phyloP scores from a whole-genome alignment of 192 early-diverging fungal genomes.

The Rhizoclosmatium globosum region DNA sequence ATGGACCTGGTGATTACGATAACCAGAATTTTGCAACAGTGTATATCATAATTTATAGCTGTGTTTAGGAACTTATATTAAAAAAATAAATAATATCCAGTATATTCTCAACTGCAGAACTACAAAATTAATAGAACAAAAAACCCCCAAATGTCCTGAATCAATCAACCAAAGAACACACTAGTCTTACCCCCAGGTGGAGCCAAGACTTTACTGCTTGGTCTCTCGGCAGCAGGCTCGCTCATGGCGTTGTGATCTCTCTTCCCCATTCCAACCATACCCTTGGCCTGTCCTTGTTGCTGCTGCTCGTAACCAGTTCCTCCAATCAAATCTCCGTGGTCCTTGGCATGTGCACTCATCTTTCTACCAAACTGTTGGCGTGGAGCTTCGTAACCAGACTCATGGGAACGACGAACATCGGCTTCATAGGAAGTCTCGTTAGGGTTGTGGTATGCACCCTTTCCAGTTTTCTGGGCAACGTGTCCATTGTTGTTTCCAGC shows the following conservation, averaged over 20 bases:
- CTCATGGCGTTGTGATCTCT: constrained; percentile 50
- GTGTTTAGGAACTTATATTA: too few relatives aligned
- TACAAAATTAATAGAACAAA: too few relatives aligned
- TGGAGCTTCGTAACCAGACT: constrained; percentile 6
- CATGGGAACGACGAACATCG: constrained; percentile 10
- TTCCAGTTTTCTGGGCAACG: constrained; percentile 12
- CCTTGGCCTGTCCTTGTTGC: neutral
- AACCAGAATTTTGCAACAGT: too few relatives aligned
- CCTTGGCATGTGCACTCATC: constrained; percentile 34
- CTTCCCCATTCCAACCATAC: neutral
- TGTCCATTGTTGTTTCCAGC: neutral
- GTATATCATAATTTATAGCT: too few relatives aligned
- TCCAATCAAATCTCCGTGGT: neutral
- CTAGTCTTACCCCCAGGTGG: constrained; percentile 49
- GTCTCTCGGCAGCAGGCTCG: constrained; percentile 22
- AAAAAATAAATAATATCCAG: too few relatives aligned
- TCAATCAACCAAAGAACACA: constrained; percentile 44
- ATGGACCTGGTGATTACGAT: too few relatives aligned
- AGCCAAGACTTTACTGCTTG: constrained; percentile 39
- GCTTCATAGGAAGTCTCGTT: constrained; percentile 22
- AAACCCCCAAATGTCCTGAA: too few relatives aligned
- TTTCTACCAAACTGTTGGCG: constrained; percentile 21
- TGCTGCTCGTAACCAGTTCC: neutral
- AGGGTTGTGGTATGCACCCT: constrained; percentile 29
- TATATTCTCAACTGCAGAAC: too few relatives aligned